Base-by-base conservation (phyloP, 2,329 filamentous ascomycete species). In the Botryotinia convoluta region DNA sequence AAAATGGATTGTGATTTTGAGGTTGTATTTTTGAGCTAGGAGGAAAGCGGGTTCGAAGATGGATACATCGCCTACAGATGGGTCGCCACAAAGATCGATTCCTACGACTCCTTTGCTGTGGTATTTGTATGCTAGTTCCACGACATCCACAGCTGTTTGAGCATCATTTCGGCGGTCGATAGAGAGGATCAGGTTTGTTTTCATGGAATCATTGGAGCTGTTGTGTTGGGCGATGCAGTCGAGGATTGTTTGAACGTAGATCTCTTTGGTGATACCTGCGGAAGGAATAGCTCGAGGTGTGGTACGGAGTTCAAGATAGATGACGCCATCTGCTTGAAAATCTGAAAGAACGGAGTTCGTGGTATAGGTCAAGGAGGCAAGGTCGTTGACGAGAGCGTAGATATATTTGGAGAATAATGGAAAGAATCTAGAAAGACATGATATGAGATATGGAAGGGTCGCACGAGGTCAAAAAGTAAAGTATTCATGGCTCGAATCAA, bases 31-130 rank as follows among this genome's bases (percentile, higher is more conserved):
- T 74, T 85, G 87, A 8, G 91, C 92, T 72, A 84, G 83, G 1
- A 80, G 77, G 76, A 96, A 92, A 0, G 89, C 86, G 0, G 85
- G 82, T 1, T 84, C 83, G 80, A 93, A 92, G 10, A 87, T 82
- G 26, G 85, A 82, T 32, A 95, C 84, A 68, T 90, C 86, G 16
- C 90, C 90, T 75, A 84, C 86, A 0, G 86, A 84, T 1, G 93
- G 93, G 79, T 97, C 90, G 29, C 93, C 93, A 81, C 93, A 95
- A 32, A 96, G 87, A 79, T 96, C 93, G 35, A 96, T 82, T 22
- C 90, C 93, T 1, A 95, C 91, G 7, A 95, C 87, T 29, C 89
- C 88, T 6, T 82, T 79, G 54, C 89, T 88, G 7, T 82, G 82
- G 79, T 90, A 88, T 73, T 84, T 83, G 64, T 87, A 81, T 1